Conservation (phyloP, 805 yeast genomes). For the Schwanniomyces sp. region DNA sequence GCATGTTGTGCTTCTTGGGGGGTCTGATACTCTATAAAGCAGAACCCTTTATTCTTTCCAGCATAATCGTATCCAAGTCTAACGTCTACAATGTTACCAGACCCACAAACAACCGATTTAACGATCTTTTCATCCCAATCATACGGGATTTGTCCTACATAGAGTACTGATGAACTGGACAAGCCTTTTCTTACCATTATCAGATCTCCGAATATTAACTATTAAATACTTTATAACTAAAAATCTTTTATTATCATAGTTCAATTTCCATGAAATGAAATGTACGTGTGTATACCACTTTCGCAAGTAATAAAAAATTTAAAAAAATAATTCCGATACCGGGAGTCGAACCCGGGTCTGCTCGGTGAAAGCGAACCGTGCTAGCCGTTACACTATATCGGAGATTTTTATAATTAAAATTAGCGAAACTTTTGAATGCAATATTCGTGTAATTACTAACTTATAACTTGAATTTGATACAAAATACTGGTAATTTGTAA, state of each 20-base stretch:
- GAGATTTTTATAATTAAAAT: constrained; percentile 19
- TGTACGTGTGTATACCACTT: neutral
- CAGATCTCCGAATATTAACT: neutral
- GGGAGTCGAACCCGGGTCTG: constrained; percentile 82
- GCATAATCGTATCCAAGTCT: constrained; percentile 59
- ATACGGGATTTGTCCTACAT: constrained; percentile 64
- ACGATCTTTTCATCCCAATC: constrained; percentile 69
- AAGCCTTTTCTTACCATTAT: constrained; percentile 8
- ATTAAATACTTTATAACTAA: neutral
- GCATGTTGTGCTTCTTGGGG: constrained; percentile 57
- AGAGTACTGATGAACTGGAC: constrained; percentile 45
- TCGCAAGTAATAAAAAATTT: neutral
- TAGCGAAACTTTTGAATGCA: neutral
- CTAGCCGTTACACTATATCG: constrained; percentile 55
- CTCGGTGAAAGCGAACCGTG: constrained; percentile 57
- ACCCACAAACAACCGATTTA: constrained; percentile 64
- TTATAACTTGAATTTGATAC: neutral
- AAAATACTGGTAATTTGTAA: too few relatives aligned
- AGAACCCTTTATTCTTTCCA: constrained; percentile 64
- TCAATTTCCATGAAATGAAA: neutral
- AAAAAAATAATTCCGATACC: constrained; percentile 58
- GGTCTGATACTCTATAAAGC: constrained; percentile 58
- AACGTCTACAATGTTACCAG: constrained; percentile 70
- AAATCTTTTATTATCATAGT: too few relatives aligned
- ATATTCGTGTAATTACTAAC: neutral